Conservation (phyloP, 2,329 filamentous ascomycete genomes). For the Alternaria burnsii region DNA sequence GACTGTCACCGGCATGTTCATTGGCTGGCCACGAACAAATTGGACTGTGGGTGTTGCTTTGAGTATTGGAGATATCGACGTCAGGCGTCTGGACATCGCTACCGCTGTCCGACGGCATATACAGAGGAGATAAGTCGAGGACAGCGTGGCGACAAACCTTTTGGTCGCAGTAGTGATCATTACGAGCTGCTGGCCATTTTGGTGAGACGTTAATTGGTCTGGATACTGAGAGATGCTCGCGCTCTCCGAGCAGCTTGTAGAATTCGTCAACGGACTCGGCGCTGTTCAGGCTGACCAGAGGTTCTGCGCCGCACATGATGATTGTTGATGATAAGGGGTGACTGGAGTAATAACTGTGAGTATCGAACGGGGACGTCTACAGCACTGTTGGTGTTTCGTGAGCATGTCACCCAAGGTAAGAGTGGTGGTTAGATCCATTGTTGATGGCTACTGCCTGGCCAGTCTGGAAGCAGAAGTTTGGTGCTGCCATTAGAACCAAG, state of each 20-base stretch:
- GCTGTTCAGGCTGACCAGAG: not conserved
- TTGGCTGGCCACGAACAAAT: not conserved
- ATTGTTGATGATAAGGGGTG: not conserved
- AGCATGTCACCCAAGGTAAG: not conserved
- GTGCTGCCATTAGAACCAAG: not conserved
- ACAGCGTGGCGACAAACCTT: not conserved
- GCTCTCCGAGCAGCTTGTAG: not conserved
- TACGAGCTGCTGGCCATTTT: slow-evolving; percentile 6
- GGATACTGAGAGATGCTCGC: not conserved
- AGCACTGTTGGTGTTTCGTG: not conserved
- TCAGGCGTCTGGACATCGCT: not conserved
- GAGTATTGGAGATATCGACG: not conserved
- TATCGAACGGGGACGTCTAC: not conserved
- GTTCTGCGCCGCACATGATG: not conserved
- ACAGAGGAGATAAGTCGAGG: not conserved
- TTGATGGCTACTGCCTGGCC: not conserved
- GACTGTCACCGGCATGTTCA: not conserved
- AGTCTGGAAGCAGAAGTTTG: not conserved
- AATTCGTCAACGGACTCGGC: not conserved
- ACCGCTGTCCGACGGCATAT: not conserved
- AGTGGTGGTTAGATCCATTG: not conserved
- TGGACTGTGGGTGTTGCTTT: not conserved
- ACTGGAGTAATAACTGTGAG: not conserved
- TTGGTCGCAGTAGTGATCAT: slow-evolving; percentile 3
- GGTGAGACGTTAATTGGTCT: not conserved